Evolutionary conservation across 1,284 basidiomycete species (phyloP).

Genomic region (Phylloporus gajari): DNA sequence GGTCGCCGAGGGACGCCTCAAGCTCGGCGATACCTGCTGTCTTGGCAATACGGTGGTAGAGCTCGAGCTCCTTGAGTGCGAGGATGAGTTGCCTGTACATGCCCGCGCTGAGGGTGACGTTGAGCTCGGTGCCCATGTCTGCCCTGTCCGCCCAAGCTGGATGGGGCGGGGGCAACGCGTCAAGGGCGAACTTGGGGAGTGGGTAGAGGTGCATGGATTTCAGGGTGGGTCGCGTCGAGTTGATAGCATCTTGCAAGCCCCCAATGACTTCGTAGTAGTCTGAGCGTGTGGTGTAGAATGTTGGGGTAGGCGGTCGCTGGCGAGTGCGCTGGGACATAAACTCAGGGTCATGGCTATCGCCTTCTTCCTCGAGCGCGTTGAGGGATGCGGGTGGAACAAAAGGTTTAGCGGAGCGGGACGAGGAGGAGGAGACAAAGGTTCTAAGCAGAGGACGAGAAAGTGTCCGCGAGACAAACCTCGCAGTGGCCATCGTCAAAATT

Average conservation of each 20-base stretch:
- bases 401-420: slow-evolving; percentile 13
- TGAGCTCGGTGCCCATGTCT: slow-evolving; percentile 68
- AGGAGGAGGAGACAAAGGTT: slow-evolving; percentile 16
- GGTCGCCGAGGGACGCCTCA: slow-evolving; percentile 59
- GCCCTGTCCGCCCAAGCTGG: slow-evolving; percentile 76
- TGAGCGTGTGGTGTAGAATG: slow-evolving; percentile 90
- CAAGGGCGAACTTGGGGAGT: slow-evolving; percentile 76
- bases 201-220: slow-evolving; percentile 78
- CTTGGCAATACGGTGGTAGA: slow-evolving; percentile 74
- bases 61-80: slow-evolving; percentile 78
- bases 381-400: slow-evolving; percentile 39
- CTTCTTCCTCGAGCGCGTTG: slow-evolving; percentile 7
- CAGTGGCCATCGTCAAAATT: slow-evolving; percentile 22
- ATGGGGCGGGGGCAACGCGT: slow-evolving; percentile 66
- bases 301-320: slow-evolving; percentile 66
- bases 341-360: slow-evolving; percentile 6
- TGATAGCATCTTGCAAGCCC: slow-evolving; percentile 73
- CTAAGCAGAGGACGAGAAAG: slow-evolving; percentile 2
- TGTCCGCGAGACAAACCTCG: slow-evolving; percentile 21
- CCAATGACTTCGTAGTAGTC: slow-evolving; percentile 80
- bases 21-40: slow-evolving; percentile 73
- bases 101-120: slow-evolving; percentile 72
- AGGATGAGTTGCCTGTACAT: slow-evolving; percentile 77
- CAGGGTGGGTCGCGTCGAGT: slow-evolving; percentile 67
- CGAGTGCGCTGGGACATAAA: slow-evolving; percentile 13